Evolutionary conservation across 2,329 filamentous ascomycete genomes (phyloP).

Genomic region (Ramichloridium luteum): DNA sequence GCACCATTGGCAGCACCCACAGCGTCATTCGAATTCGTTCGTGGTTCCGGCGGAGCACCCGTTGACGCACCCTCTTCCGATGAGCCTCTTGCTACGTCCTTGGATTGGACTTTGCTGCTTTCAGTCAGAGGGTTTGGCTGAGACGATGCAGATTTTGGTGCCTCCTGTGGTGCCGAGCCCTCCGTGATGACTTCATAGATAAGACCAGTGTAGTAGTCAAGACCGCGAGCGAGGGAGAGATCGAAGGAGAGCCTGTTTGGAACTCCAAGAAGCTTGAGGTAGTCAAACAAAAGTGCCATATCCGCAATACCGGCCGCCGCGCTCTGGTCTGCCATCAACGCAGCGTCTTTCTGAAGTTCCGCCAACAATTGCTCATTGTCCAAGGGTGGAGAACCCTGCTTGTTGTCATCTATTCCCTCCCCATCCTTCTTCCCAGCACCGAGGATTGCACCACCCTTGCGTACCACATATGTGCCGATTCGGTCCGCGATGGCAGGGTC

Average conservation of each 20-base stretch:
- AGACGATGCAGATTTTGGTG: no score
- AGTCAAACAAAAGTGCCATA: slow-evolving; percentile 67
- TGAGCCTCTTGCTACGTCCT: no score
- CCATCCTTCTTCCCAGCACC: no score
- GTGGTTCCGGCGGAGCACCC: no score
- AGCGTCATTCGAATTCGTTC: no score
- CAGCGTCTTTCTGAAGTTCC: slow-evolving; percentile 54
- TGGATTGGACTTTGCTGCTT: neutral
- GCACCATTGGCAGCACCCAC: no score
- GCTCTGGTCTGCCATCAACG: slow-evolving; percentile 56
- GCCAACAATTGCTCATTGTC: slow-evolving; percentile 64
- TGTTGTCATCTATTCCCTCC: no score
- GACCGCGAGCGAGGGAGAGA: slow-evolving; percentile 73
- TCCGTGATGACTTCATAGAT: slow-evolving; percentile 86
- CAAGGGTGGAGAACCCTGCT: no score
- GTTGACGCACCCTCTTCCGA: no score
- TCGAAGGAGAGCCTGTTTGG: slow-evolving; percentile 73
- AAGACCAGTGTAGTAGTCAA: slow-evolving; percentile 86
- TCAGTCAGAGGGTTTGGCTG: no score
- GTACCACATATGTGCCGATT: slow-evolving; percentile 73
- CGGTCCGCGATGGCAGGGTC: slow-evolving; percentile 65
- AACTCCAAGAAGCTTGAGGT: slow-evolving; percentile 65
- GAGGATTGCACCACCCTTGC: slow-evolving; percentile 63
- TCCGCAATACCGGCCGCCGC: slow-evolving; percentile 72
- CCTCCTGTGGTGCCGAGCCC: slow-evolving; percentile 51